Evolutionary conservation across 2,329 filamentous ascomycete species (phyloP).

Genomic region (Colletotrichum sp.): DNA sequence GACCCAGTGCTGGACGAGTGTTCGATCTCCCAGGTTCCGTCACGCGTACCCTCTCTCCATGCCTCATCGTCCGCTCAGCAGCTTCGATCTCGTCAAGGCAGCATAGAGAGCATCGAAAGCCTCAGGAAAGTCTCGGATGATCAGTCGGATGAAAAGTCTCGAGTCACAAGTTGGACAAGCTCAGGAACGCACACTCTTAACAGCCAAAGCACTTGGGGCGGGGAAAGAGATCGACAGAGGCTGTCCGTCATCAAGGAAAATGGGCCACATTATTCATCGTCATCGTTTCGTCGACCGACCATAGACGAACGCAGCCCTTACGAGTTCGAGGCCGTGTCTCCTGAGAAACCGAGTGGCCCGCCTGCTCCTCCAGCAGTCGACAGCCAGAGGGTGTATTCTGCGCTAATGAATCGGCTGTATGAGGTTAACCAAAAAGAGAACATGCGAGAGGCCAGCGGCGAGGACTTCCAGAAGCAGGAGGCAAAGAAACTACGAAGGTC

Average conservation of each 20-base stretch:
- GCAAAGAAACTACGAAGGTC: background rate
- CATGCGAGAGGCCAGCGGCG: background rate
- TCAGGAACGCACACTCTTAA: constrained; percentile 63
- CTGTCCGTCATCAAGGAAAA: constrained; percentile 70
- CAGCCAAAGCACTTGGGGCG: constrained; percentile 38
- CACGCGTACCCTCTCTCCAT: constrained; percentile 57
- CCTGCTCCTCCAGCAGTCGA: constrained; percentile 44
- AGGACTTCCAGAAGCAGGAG: background rate
- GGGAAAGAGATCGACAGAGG: constrained; percentile 58
- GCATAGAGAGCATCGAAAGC: constrained; percentile 54
- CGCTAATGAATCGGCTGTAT: constrained; percentile 62
- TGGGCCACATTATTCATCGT: constrained; percentile 47
- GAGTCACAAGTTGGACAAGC: constrained; percentile 76
- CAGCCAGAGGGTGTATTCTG: constrained; percentile 67
- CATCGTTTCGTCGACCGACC: constrained; percentile 33
- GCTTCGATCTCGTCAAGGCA: constrained; percentile 58
- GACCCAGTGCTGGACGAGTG: constrained; percentile 43
- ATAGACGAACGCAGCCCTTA: constrained; percentile 26
- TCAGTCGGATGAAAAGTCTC: constrained; percentile 58
- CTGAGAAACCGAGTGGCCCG: background rate
- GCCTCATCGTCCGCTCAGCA: constrained; percentile 49
- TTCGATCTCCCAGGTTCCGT: constrained; percentile 53
- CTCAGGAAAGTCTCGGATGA: constrained; percentile 50
- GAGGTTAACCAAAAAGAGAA: constrained; percentile 34
- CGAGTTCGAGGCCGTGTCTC: constrained; percentile 1